phyloP scores from a whole-genome alignment of 768 basidiomycete genomes.

The Scleroderma citrinum region DNA sequence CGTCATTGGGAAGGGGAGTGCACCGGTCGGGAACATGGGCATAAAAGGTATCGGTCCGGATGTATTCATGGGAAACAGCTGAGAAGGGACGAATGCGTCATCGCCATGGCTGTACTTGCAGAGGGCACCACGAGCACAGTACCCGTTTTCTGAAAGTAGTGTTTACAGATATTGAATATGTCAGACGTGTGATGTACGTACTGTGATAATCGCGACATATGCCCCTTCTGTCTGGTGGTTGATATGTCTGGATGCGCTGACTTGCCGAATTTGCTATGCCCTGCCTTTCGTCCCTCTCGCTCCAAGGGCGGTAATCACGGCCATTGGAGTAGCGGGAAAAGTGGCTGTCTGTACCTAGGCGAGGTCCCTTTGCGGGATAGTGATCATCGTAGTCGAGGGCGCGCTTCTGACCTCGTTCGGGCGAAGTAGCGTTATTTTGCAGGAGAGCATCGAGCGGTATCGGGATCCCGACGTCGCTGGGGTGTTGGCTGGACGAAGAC shows the following conservation, averaged over 20 bases:
- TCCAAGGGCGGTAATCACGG: conserved; percentile 33
- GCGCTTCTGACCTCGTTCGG: conserved; percentile 61
- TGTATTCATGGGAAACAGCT: conserved; percentile 54
- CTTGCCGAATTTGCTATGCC: conserved; percentile 30
- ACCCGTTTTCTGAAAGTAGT: conserved; percentile 67
- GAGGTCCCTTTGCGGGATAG: conserved; percentile 68
- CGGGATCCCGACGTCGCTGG: conserved; percentile 63
- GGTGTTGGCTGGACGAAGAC: conserved; percentile 31
- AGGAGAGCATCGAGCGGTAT: conserved; percentile 70
- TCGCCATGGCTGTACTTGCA: conserved; percentile 95
- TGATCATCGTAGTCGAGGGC: conserved; percentile 56
- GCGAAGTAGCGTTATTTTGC: conserved; percentile 38
- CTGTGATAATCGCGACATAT: conserved; percentile 92
- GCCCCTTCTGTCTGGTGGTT: conserved; percentile 67
- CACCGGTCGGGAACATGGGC: conserved; percentile 58
- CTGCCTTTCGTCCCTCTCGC: conserved; percentile 21
- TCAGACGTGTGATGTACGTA: conserved; percentile 36
- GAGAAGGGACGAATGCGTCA: conserved; percentile 73
- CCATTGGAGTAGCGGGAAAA: conserved; percentile 58
- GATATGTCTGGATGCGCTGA: conserved; percentile 54
- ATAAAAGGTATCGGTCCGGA: conserved; percentile 54
- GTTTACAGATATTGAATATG: conserved; percentile 5
- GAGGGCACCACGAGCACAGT: conserved; percentile 78
- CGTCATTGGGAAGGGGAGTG: conserved; percentile 49
- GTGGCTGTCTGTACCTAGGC: conserved; percentile 57